Evolutionary conservation across 2,329 filamentous ascomycete genomes (phyloP), one percentile per base, ranked within the genome.

Genomic region (Endoconidiophora laricicola): DNA sequence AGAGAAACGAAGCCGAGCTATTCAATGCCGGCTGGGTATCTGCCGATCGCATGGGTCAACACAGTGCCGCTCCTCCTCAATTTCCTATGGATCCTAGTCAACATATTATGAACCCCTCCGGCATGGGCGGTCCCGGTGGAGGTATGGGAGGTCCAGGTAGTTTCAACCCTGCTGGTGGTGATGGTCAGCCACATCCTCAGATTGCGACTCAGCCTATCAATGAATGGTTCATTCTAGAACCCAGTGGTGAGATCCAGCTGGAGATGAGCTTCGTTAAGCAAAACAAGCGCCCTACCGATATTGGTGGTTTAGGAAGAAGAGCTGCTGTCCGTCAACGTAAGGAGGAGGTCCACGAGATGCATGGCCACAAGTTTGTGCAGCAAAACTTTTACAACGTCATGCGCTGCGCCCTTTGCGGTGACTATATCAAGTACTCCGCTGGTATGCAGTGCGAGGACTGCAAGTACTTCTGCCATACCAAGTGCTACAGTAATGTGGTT

Each of bases 311-410:
- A 56, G 86, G 86, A 56, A 84, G 91, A 62, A 94, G 95, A 68
- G 91, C 90, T 60, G 91, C 91, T 56, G 87, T 98, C 57, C 86
- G 91, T 57, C 90, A 98, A 67, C 86, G 86, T 61, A 98, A 98
- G 70, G 91, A 98, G 65, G 88, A 96, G 60, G 82, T 98, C 3
- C 86, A 95, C 68, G 91, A 98, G 69, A 94, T 95, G 72, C 95
- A 94, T 63, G 91, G 91, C 45, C 91, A 98, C 79, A 98, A 96
- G 68, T 98, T 98, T 62, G 82, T 96, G 50, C 85, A 91, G 61
- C 88, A 95, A 64, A 91, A 95, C 65, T 98, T 98, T 66, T 98
- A 96, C 79, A 98, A 96, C 73, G 95, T 98, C 62, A 98, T 98
- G 91, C 90, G 91, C 55, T 98, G 91, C 66, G 91, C 91, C 12